These are phyloP conservation scores for Rhinocladiella similis DNA, from an alignment of 2,329 filamentous ascomycete genomes.

Conservation along the genomic window DNA sequence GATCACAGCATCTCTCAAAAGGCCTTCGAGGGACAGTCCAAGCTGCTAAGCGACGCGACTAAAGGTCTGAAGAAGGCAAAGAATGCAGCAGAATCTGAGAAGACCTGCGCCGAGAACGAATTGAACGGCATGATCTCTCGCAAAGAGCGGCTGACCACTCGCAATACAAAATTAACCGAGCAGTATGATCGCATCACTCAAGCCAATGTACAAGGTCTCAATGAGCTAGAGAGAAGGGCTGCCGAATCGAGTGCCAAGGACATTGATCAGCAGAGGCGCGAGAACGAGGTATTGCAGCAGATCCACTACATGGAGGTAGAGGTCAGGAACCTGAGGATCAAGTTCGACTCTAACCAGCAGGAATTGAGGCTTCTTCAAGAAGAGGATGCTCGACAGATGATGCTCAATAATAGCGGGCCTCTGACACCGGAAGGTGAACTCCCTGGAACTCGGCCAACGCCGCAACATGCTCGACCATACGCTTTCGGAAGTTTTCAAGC, in stretches of 20 bases:
- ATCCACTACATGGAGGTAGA: constrained; percentile 43
- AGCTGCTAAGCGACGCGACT: constrained; percentile 51
- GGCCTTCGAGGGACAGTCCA: constrained; percentile 55
- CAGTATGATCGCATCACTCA: constrained; percentile 61
- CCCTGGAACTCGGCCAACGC: constrained; percentile 50
- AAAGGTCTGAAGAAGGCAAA: constrained; percentile 53
- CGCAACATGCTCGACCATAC: constrained; percentile 27
- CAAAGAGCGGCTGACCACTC: constrained; percentile 57
- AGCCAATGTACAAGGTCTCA: constrained; percentile 59
- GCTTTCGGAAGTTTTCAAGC: constrained; percentile 29
- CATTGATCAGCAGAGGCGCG: constrained; percentile 46
- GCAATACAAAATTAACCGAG: constrained; percentile 59
- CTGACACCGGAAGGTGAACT: constrained; percentile 62
- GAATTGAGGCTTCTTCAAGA: constrained; percentile 32
- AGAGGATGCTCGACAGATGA: constrained; percentile 43
- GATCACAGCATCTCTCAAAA: constrained; percentile 55
- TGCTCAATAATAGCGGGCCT: constrained; percentile 44
- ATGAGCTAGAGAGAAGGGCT: constrained; percentile 53
- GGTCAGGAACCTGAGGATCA: constrained; percentile 22
- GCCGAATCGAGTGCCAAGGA: constrained; percentile 49
- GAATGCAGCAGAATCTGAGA: constrained; percentile 54
- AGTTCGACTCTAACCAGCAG: constrained; percentile 36
- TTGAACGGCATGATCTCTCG: constrained; percentile 52
- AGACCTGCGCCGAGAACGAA: constrained; percentile 40
- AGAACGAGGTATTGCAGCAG: constrained; percentile 42